phyloP scores from a whole-genome alignment of 2,329 filamentous ascomycete genomes.

The Talaromyces sp. region DNA sequence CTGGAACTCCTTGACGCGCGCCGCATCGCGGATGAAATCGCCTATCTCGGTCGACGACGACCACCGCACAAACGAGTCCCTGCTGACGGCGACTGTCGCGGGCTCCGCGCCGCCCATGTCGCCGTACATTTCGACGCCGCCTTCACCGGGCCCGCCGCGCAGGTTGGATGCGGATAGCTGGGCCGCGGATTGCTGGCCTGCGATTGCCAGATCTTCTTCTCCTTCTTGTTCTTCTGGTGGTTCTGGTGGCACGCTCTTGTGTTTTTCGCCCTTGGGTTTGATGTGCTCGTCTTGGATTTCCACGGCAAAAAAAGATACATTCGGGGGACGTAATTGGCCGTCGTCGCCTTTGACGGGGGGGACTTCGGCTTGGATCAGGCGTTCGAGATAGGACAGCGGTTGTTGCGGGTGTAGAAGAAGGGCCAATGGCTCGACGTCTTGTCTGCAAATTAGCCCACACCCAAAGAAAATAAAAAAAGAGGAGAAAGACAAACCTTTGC shows the following conservation, averaged over 20 bases:
- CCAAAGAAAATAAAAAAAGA: not conserved
- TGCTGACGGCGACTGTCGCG: conserved; percentile 23
- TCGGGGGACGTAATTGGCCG: conserved; percentile 64
- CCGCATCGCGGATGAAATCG: conserved; percentile 88
- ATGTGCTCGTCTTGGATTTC: conserved; percentile 61
- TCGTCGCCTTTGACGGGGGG: conserved; percentile 59
- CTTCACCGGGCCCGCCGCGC: conserved; percentile 48
- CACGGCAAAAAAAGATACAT: conserved; percentile 73
- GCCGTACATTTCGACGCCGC: conserved; percentile 64
- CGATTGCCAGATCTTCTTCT: conserved; percentile 37
- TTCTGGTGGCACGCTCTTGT: not conserved
- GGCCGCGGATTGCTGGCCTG: conserved; percentile 13
- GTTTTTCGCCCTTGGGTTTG: conserved; percentile 22
- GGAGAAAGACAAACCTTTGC: conserved; percentile 41
- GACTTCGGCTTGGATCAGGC: conserved; percentile 81
- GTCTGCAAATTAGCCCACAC: not conserved
- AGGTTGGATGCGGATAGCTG: conserved; percentile 27
- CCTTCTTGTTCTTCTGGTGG: conserved; percentile 16
- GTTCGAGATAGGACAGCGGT: conserved; percentile 82
- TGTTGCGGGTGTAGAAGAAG: conserved; percentile 85
- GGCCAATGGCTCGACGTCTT: conserved; percentile 73
- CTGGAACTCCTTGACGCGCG: conserved; percentile 75
- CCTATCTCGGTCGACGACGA: conserved; percentile 83
- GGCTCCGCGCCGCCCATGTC: conserved; percentile 45
- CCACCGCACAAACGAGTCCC: conserved; percentile 74